Evolutionary conservation across 139 green algal species (phyloP).

Genomic region (Chlamydomonas schloesseri): DNA sequence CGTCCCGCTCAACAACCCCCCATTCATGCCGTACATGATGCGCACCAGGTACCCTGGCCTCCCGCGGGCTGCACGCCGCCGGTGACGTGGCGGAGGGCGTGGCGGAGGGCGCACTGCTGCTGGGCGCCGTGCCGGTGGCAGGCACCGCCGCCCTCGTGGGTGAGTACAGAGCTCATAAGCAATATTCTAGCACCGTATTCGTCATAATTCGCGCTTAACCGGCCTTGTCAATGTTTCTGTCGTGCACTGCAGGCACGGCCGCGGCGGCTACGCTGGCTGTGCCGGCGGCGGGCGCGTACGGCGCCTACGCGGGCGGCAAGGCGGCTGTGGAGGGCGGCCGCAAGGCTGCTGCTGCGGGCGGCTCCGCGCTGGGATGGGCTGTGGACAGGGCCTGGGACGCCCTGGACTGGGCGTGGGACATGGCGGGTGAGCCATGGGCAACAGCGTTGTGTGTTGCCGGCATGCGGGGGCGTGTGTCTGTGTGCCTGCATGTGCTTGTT

Average conservation of each 20-base stretch:
- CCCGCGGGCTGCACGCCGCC: not conserved
- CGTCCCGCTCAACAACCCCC: too few species aligned
- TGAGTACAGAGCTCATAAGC: too few species aligned
- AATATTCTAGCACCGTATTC: too few species aligned
- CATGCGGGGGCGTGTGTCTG: too few species aligned
- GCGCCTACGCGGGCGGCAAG: slow-evolving; percentile 18
- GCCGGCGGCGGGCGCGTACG: slow-evolving; percentile 22
- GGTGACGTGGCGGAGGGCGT: slow-evolving; percentile 26
- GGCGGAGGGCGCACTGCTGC: slow-evolving; percentile 29
- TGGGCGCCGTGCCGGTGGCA: slow-evolving; percentile 30
- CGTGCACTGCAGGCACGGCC: slow-evolving; percentile 11
- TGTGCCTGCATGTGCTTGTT: too few species aligned
- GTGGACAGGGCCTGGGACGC: not conserved
- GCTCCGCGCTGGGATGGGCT: not conserved
- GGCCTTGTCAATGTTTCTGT: too few species aligned
- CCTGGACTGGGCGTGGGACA: not conserved
- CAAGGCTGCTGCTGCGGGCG: not conserved
- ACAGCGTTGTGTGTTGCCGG: too few species aligned
- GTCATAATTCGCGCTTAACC: too few species aligned
- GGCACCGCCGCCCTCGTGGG: slow-evolving; percentile 4
- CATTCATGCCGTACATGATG: too few species aligned
- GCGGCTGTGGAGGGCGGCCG: not conserved
- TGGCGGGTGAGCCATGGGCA: slow-evolving; percentile 17
- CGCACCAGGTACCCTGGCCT: not conserved
- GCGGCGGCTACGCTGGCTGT: not conserved